phyloP scores from a whole-genome alignment of 2,329 filamentous ascomycete species.

The Monilinia vaccinii-corymbosi region DNA sequence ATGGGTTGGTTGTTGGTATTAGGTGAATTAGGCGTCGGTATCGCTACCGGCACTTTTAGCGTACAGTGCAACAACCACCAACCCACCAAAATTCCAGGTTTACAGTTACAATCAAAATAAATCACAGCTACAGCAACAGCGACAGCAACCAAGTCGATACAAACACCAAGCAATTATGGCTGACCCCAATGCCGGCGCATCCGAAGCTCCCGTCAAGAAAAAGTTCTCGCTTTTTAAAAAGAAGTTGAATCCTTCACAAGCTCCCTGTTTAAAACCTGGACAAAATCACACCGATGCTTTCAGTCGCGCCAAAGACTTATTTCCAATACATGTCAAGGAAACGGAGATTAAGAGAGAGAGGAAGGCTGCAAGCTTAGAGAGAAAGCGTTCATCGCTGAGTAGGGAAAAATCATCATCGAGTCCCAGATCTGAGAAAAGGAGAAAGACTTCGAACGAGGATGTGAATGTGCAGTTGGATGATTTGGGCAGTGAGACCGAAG shows the following conservation, averaged over 20 bases:
- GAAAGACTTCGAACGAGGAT: constrained; percentile 16
- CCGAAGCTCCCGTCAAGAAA: constrained; percentile 15
- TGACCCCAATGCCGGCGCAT: background rate
- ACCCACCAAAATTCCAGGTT: background rate
- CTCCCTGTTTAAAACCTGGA: constrained; percentile 29
- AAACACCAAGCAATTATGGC: background rate
- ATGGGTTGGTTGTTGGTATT: background rate
- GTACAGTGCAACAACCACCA: background rate
- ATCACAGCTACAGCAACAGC: background rate
- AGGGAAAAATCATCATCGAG: constrained; percentile 19
- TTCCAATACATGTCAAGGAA: constrained; percentile 36
- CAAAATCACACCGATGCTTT: constrained; percentile 36
- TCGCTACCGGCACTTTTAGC: constrained; percentile 1
- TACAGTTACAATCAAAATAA: background rate
- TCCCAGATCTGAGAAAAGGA: constrained; percentile 22
- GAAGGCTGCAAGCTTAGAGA: constrained; percentile 19
- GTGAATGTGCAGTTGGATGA: constrained; percentile 10
- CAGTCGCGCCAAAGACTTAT: constrained; percentile 38
- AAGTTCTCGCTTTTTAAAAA: constrained; percentile 43
- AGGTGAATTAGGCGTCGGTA: background rate
- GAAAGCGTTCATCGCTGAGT: constrained; percentile 19
- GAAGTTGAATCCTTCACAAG: constrained; percentile 37
- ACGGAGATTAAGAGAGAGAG: constrained; percentile 31
- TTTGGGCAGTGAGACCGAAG: constrained; percentile 11
- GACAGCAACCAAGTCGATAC: background rate